Evolutionary conservation across 2,329 filamentous ascomycete genomes (phyloP).

Genomic region (Botrytis paeoniae): DNA sequence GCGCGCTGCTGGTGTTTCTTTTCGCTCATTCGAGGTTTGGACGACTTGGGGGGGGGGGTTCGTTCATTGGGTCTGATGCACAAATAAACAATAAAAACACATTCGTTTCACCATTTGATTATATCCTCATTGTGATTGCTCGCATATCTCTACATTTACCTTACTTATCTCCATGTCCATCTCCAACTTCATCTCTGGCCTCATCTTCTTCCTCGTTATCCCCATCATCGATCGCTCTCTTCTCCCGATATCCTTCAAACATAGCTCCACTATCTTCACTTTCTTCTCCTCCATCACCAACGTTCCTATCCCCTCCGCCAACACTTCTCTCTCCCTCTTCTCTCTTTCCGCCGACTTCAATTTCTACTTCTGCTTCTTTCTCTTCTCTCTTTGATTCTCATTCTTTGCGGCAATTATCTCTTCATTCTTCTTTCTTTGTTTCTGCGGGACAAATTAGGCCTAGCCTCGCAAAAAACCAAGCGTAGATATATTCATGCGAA

Average conservation of each 20-base stretch:
- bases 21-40: background rate
- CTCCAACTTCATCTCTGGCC: background rate
- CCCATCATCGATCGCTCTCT: accelerated
- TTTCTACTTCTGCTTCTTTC: background rate
- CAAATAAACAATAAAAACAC: background rate
- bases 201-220: background rate
- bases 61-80: background rate
- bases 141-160: background rate
- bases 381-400: background rate
- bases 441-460: background rate
- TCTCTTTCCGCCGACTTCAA: background rate
- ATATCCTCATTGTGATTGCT: background rate
- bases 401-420: background rate
- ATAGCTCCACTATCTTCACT: too few relatives aligned
- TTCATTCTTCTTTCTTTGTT: background rate
- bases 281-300: background rate
- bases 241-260: background rate
- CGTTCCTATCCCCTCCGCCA: background rate
- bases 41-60: background rate
- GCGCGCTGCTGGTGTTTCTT: background rate
- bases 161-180: background rate
- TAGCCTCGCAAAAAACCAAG: too few relatives aligned
- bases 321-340: background rate
- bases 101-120: background rate
- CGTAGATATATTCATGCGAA: background rate